Percentiles rank a stretch among this genome's conserved stretches.
Conservation (phyloP, 208 protist genomes). For the Acanthamoeba castellanii region DNA sequence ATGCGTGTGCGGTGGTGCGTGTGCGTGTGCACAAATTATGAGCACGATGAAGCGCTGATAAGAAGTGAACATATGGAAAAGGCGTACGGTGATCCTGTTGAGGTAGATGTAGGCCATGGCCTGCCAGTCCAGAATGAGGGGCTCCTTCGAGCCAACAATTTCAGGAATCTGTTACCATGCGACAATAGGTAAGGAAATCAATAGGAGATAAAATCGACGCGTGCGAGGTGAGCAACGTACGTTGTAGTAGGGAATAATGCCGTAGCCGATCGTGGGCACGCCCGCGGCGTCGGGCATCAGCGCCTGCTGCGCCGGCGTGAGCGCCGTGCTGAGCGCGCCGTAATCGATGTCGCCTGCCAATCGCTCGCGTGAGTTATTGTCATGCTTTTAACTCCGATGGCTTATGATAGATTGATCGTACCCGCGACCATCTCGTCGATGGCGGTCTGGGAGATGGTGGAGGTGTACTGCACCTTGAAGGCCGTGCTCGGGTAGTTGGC, state of each 20-base stretch:
- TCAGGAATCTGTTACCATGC: not conserved
- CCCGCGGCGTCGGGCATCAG: not conserved
- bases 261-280: not conserved
- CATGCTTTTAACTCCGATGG: too few species aligned
- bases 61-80: not conserved
- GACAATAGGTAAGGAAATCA: not conserved
- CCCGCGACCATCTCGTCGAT: constrained; percentile 7
- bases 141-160: not conserved
- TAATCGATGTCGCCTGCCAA: not conserved
- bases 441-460: not conserved
- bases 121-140: not conserved
- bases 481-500: constrained; percentile 16
- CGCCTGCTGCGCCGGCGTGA: not conserved
- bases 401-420: not conserved
- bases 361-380: too few species aligned
- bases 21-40: not conserved
- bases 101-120: constrained; percentile 29
- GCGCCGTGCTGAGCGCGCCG: not conserved
- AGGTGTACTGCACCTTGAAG: constrained; percentile 34
- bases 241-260: not conserved
- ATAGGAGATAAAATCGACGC: too few species aligned
- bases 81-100: constrained; percentile 1
- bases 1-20: not conserved
- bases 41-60: too few species aligned
- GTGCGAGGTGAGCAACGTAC: not conserved